Percentiles rank a stretch among this genome's conserved stretches.
These are phyloP conservation scores for Botrytis sinoallii DNA, from an alignment of 2,329 filamentous ascomycete species.

Conservation along the genomic window DNA sequence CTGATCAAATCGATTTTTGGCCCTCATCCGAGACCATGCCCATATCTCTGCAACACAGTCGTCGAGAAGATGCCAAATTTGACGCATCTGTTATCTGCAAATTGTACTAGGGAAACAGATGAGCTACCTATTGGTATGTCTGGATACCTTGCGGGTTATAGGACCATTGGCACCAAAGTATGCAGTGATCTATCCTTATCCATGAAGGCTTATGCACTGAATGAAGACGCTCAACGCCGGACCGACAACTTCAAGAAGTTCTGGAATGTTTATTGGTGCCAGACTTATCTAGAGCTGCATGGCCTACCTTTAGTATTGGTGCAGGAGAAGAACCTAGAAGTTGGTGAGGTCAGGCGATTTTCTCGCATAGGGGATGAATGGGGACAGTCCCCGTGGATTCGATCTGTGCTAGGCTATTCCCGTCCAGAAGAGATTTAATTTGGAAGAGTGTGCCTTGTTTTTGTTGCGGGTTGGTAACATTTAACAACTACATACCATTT, in stretches of 20 bases:
- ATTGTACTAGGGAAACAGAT: neutral
- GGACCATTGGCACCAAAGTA: neutral
- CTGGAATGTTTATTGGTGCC: neutral
- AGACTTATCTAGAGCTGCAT: neutral
- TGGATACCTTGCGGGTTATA: neutral
- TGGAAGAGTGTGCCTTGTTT: neutral
- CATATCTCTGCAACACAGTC: neutral
- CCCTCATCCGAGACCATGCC: neutral
- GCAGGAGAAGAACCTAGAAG: neutral
- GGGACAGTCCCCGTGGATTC: neutral
- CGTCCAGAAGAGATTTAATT: no score
- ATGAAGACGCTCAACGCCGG: neutral
- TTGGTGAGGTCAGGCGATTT: neutral
- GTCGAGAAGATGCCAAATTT: neutral
- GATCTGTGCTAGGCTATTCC: neutral
- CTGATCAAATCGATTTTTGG: slow-evolving; percentile 1
- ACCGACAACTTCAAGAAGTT: neutral
- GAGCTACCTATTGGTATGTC: neutral
- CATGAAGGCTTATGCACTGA: slow-evolving; percentile 1
- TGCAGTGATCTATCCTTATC: slow-evolving; percentile 1
- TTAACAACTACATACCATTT: neutral
- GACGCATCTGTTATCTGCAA: neutral
- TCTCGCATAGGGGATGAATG: slow-evolving; percentile 1
- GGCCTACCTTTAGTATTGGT: neutral
- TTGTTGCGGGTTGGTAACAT: no score